phyloP scores from a whole-genome alignment of 495 filamentous ascomycete species.

The Parmelia sp. region DNA sequence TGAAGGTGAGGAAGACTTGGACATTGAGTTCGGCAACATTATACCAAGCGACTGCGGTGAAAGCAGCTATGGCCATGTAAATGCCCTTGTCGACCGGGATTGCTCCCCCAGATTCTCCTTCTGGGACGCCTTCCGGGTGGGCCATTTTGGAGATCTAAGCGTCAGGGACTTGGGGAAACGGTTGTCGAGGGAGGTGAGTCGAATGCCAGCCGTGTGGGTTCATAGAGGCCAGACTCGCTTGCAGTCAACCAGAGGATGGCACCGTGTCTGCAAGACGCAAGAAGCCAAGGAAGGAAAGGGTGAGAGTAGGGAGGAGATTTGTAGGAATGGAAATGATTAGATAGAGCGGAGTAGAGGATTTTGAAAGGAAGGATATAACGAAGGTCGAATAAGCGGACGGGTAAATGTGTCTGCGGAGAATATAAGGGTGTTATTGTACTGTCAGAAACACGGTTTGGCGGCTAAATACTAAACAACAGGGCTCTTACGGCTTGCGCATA shows the following conservation, averaged over 20 bases:
- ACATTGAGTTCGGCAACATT: conserved; percentile 46
- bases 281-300: neutral
- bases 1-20: conserved; percentile 47
- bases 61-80: conserved; percentile 37
- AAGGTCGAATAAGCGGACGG: conserved; percentile 16
- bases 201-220: conserved; percentile 1
- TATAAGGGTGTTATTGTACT: neutral
- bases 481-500: conserved; percentile 16
- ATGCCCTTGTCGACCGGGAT: conserved; percentile 18
- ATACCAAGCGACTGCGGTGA: conserved; percentile 46
- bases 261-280: neutral
- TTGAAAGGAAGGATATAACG: conserved; percentile 14
- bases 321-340: neutral
- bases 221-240: neutral
- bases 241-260: neutral
- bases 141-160: conserved; percentile 24
- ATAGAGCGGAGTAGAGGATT: neutral
- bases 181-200: neutral
- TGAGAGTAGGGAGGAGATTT: neutral
- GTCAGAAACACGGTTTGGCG: conserved; percentile 7
- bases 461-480: conserved; percentile 9
- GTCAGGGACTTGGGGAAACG: neutral
- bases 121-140: neutral
- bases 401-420: conserved; percentile 16
- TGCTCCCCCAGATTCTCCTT: conserved; percentile 20